Percentiles rank a stretch among this genome's conserved stretches.
Conservation (phyloP, 2,329 filamentous ascomycete genomes). For the Chrysoporthe puriensis region DNA sequence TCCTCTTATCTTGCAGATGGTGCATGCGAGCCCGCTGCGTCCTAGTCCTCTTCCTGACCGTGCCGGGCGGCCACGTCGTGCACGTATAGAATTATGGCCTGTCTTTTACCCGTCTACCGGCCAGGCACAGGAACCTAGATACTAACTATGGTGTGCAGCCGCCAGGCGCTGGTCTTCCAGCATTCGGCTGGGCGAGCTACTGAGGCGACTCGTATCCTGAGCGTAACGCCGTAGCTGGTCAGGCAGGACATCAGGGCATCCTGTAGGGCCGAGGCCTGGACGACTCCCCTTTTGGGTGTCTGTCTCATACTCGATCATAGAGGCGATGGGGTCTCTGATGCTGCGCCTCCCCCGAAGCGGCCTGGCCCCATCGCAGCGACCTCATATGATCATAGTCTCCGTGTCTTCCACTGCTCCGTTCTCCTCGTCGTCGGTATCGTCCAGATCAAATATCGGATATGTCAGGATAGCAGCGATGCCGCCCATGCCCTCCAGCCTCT, state of each 20-base stretch:
- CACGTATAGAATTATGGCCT: not conserved
- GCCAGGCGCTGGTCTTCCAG: too few species aligned
- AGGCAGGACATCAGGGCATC: not conserved
- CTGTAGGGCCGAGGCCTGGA: not conserved
- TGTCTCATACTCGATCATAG: not conserved
- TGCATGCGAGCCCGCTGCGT: not conserved
- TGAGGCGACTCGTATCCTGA: not conserved
- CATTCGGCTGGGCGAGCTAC: not conserved
- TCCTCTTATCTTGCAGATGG: not conserved
- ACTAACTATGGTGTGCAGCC: too few species aligned
- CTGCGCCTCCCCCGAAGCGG: not conserved
- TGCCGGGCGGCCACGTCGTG: not conserved
- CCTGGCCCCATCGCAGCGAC: not conserved
- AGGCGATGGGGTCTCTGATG: not conserved
- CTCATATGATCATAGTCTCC: conserved; percentile 36
- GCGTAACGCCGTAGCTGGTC: not conserved
- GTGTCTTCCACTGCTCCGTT: conserved; percentile 36
- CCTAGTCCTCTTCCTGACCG: not conserved
- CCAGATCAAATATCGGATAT: conserved; percentile 81
- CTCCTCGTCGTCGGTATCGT: conserved; percentile 64
- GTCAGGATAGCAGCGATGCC: conserved; percentile 90
- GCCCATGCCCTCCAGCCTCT: conserved; percentile 79
- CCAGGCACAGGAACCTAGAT: not conserved
- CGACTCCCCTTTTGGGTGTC: not conserved
- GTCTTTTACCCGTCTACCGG: not conserved